Percentiles rank a stretch among this genome's conserved stretches.
These are phyloP conservation scores for Talaromyces ruber DNA, from an alignment of 495 filamentous ascomycete genomes.

Conservation along the genomic window DNA sequence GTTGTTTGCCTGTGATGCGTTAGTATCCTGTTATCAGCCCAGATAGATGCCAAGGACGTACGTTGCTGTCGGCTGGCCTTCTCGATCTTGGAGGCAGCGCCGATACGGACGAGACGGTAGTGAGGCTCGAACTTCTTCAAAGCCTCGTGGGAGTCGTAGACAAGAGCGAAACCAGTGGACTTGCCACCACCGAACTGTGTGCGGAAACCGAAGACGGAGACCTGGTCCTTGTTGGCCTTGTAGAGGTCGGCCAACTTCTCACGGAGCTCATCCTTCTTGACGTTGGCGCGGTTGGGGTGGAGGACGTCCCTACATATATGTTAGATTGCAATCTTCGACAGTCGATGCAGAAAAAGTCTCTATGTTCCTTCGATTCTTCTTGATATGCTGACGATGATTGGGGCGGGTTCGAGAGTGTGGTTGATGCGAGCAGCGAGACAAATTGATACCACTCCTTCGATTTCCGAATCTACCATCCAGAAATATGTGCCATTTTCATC, in stretches of 20 bases:
- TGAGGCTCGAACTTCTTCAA: constrained; percentile 99
- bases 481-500: not conserved
- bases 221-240: constrained; percentile 93
- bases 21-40: not conserved
- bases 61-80: constrained; percentile 95
- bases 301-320: constrained; percentile 78
- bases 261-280: constrained; percentile 97
- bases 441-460: not conserved
- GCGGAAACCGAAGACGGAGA: constrained; percentile 95
- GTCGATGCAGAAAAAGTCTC: not conserved
- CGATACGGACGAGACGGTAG: constrained; percentile 91
- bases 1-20: constrained; percentile 82
- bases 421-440: not conserved
- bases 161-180: constrained; percentile 95
- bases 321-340: not conserved
- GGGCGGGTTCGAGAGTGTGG: constrained; percentile 4
- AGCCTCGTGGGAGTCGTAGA: constrained; percentile 95
- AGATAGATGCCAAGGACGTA: constrained; percentile 49
- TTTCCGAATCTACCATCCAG: not conserved
- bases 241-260: constrained; percentile 89
- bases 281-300: constrained; percentile 95
- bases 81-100: constrained; percentile 86
- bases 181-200: constrained; percentile 99
- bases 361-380: not conserved
- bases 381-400: constrained; percentile 12